Conservation (phyloP, 2,329 filamentous ascomycete species). For the Chlorencoelia australis region DNA sequence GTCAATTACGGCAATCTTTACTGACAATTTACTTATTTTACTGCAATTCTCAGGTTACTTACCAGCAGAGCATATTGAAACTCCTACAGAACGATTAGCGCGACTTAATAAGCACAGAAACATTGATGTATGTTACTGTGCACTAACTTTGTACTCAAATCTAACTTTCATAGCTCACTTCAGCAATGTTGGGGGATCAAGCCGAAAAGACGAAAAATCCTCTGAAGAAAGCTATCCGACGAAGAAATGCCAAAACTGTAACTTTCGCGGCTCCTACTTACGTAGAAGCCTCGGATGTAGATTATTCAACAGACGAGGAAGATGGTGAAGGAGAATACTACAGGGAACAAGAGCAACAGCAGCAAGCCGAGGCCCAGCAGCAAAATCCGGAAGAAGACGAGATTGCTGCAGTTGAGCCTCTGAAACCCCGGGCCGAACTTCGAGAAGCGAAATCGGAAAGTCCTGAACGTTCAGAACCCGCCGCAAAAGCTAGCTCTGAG, state of each 20-base stretch:
- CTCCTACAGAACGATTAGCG: conserved; percentile 86
- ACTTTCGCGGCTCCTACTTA: conserved; percentile 62
- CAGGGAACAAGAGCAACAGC: conserved; percentile 38
- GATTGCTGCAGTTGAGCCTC: conserved; percentile 25
- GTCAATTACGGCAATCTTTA: conserved; percentile 15
- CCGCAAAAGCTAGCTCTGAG: conserved; percentile 27
- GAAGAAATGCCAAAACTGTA: conserved; percentile 61
- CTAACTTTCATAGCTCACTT: conserved; percentile 43
- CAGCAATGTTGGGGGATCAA: conserved; percentile 62
- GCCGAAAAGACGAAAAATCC: conserved; percentile 64
- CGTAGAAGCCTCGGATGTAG: conserved; percentile 61
- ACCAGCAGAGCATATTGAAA: conserved; percentile 96
- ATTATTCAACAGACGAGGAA: conserved; percentile 60
- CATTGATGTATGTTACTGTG: conserved; percentile 64
- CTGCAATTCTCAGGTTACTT: conserved; percentile 59
- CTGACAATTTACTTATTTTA: background rate
- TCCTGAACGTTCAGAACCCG: conserved; percentile 12
- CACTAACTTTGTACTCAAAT: conserved; percentile 5
- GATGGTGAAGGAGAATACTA: conserved; percentile 37
- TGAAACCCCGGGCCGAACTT: conserved; percentile 32
- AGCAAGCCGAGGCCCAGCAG: conserved; percentile 36
- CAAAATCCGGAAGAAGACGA: conserved; percentile 29
- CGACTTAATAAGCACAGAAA: conserved; percentile 96
- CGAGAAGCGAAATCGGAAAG: conserved; percentile 21
- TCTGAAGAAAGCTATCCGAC: conserved; percentile 61